Percentiles rank a stretch among this genome's conserved stretches.
These are phyloP conservation scores for Lippia alba DNA, from an alignment of 305 asterid genomes.

Conservation along the genomic window DNA sequence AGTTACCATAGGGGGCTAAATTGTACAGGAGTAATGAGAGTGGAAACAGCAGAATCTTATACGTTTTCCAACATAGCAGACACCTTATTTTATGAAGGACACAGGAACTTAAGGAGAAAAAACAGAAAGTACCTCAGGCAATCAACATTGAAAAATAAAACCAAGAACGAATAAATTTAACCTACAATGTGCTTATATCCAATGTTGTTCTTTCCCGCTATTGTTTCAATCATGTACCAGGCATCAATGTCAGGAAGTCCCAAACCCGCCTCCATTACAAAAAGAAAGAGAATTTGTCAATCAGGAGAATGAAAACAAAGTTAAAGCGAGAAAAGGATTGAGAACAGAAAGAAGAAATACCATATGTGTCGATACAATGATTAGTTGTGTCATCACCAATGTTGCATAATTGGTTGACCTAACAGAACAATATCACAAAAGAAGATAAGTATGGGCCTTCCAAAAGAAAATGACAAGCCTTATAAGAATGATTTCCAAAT, in stretches of 20 bases:
- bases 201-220: constrained; percentile 87
- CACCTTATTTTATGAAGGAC: background rate
- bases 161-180: constrained; percentile 25
- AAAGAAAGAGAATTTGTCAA: constrained; percentile 39
- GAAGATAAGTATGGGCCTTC: constrained; percentile 21
- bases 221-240: constrained; percentile 88
- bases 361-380: constrained; percentile 85
- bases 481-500: constrained; percentile 6
- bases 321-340: constrained; percentile 14
- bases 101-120: constrained; percentile 17
- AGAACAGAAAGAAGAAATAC: constrained; percentile 44
- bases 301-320: constrained; percentile 26
- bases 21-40: constrained; percentile 1
- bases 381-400: constrained; percentile 79
- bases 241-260: constrained; percentile 90
- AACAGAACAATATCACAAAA: constrained; percentile 39
- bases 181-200: constrained; percentile 91
- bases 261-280: constrained; percentile 74
- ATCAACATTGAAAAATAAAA: constrained; percentile 19
- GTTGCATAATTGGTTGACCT: constrained; percentile 93
- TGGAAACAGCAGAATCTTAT: constrained; percentile 11
- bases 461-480: too few relatives aligned
- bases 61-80: background rate
- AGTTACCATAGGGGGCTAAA: background rate
- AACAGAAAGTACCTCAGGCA: constrained; percentile 21